Evolutionary conservation across 2,329 filamentous ascomycete species (phyloP).

Genomic region (Geosmithia putterillii): DNA sequence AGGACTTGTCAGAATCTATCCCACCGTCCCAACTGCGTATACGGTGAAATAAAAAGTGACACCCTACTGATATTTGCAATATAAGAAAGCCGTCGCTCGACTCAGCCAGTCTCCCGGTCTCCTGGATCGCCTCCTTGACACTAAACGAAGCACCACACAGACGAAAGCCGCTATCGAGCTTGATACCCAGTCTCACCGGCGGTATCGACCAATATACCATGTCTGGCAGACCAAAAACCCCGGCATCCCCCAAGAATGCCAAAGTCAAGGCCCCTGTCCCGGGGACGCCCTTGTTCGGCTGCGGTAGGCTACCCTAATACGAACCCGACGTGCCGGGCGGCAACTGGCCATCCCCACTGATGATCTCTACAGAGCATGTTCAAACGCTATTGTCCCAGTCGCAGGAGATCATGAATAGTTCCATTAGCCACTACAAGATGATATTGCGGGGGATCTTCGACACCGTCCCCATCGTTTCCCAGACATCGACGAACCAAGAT

Average conservation of each 20-base stretch:
- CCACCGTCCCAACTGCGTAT: background rate
- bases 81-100: background rate
- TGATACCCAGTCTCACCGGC: background rate
- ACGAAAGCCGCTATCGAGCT: background rate
- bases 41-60: background rate
- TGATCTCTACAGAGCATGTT: slow-evolving; percentile 51
- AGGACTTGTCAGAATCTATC: background rate
- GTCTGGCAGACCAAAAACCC: slow-evolving; percentile 34
- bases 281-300: slow-evolving; percentile 50
- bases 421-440: slow-evolving; percentile 59
- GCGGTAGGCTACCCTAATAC: slow-evolving; percentile 33
- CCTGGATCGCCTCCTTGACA: background rate
- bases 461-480: slow-evolving; percentile 48
- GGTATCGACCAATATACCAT: slow-evolving; percentile 13
- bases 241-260: slow-evolving; percentile 41
- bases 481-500: slow-evolving; percentile 49
- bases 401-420: slow-evolving; percentile 54
- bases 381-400: slow-evolving; percentile 51
- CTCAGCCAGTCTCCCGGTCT: background rate
- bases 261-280: slow-evolving; percentile 47
- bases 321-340: background rate
- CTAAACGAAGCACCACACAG: background rate
- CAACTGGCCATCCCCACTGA: slow-evolving; percentile 5
- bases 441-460: slow-evolving; percentile 62
- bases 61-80: background rate